These are phyloP conservation scores for Xylaria sp. DNA, from an alignment of 2,329 filamentous ascomycete species.

Conservation along the genomic window DNA sequence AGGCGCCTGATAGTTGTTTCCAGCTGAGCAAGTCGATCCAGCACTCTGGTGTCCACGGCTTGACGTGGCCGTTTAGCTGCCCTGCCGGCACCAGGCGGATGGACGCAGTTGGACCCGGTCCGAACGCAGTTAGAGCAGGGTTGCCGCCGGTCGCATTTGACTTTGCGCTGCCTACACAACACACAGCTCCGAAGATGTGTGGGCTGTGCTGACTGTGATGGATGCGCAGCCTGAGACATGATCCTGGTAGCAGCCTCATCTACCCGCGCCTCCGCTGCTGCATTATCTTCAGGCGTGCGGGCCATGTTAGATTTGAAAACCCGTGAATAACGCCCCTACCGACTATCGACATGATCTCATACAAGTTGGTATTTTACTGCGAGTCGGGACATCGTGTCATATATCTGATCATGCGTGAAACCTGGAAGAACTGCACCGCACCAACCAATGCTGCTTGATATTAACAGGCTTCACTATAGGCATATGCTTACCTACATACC, in stretches of 20 bases:
- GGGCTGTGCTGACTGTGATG: constrained; percentile 26
- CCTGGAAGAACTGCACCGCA: neutral
- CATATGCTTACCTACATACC: constrained; percentile 21
- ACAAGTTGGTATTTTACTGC: neutral
- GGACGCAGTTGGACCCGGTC: constrained; percentile 33
- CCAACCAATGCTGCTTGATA: neutral
- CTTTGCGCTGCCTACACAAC: constrained; percentile 40
- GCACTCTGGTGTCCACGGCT: constrained; percentile 30
- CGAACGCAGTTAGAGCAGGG: constrained; percentile 39
- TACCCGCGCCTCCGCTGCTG: neutral
- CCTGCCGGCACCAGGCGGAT: constrained; percentile 36
- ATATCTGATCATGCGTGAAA: neutral
- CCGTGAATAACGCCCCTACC: neutral
- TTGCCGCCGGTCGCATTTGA: constrained; percentile 40
- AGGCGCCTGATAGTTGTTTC: constrained; percentile 37
- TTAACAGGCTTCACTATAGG: constrained; percentile 21
- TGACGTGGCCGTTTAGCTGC: constrained; percentile 38
- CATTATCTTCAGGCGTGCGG: constrained; percentile 8
- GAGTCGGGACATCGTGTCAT: constrained; percentile 17
- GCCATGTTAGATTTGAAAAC: constrained; percentile 17
- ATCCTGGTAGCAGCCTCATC: neutral
- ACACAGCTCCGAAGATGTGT: constrained; percentile 37
- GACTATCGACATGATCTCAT: constrained; percentile 1
- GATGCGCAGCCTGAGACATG: constrained; percentile 3
- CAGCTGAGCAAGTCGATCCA: constrained; percentile 37